Conservation (phyloP, 371 early-diverging fungal species). For the Mortierella sp. region DNA sequence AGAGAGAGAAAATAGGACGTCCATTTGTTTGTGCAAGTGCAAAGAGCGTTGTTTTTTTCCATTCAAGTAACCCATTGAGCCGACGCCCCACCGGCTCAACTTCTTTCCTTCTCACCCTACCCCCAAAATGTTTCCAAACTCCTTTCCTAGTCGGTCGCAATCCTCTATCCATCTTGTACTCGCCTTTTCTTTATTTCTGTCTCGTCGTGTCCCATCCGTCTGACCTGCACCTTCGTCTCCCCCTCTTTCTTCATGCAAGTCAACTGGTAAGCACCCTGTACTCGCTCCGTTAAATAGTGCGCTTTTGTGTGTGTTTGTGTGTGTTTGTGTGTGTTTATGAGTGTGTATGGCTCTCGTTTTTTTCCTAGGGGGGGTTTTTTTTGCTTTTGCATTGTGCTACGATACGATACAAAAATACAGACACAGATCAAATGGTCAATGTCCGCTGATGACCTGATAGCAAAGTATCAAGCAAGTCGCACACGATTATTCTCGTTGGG, state of each 20-base stretch:
- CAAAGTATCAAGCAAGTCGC: neutral
- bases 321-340: too few relatives aligned
- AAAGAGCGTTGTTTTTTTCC: neutral
- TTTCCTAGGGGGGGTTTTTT: neutral
- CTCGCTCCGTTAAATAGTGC: too few relatives aligned
- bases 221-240: neutral
- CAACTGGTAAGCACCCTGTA: neutral
- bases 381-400: neutral
- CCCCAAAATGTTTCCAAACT: neutral
- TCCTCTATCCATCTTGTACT: neutral
- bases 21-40: neutral
- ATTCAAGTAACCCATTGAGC: neutral
- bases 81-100: neutral
- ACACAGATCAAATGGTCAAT: neutral
- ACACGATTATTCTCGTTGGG: neutral
- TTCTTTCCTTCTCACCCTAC: neutral
- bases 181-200: neutral
- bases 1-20: neutral
- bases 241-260: neutral
- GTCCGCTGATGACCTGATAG: conserved; percentile 12
- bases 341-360: too few relatives aligned
- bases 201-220: neutral
- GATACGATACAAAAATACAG: neutral
- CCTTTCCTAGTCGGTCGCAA: neutral
- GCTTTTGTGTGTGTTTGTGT: too few relatives aligned